Evolutionary conservation across 2,329 filamentous ascomycete genomes (phyloP), one percentile per base, ranked within the genome.

Genomic region (Penicillium oxalicum): DNA sequence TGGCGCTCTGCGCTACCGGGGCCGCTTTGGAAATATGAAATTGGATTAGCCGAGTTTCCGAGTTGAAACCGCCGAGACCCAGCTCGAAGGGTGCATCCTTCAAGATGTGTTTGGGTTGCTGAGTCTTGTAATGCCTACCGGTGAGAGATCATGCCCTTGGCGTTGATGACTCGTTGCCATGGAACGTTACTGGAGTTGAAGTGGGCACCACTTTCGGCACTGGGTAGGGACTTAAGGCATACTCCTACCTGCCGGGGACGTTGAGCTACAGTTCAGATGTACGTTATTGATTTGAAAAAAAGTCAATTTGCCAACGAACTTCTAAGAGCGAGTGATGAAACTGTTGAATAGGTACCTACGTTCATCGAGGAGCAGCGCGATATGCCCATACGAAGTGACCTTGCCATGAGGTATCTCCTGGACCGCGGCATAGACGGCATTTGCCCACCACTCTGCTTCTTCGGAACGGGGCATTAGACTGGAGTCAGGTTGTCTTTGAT

Each of bases 161-260:
- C 74, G 67, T 91, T 95, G 65, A 97, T 86, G 51, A 97, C 88
- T 49, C 93, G 77, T 74, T 97, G 91, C 91, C 91, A 97, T 0
- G 91, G 91, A 3, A 97, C 91, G 56, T 86, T 96, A 25, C 74
- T 75, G 50, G 79, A 75, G 67, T 95, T 85, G 71, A 86, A 94
- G 49, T 72, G 67, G 45, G 70, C 67, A 39, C 70, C 69, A 33
- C 67, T 70, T 0, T 72, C 66, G 0, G 73, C 60, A 49, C 80
- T 53, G 1, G 90, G 81, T 9, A 97, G 81, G 65, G 95, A 85
- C 67, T 95, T 96, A 26, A 97, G 79, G 68, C 87, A 94, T 40
- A 93, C 77, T 45, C 91, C 91, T 5, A 97, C 91, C 71, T 97
- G 91, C 49, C 91, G 81, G 1, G 85, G 82, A 2, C 86, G 76